Conservation (phyloP, 2,329 filamentous ascomycete species). For the Aspergillus ibericus region DNA sequence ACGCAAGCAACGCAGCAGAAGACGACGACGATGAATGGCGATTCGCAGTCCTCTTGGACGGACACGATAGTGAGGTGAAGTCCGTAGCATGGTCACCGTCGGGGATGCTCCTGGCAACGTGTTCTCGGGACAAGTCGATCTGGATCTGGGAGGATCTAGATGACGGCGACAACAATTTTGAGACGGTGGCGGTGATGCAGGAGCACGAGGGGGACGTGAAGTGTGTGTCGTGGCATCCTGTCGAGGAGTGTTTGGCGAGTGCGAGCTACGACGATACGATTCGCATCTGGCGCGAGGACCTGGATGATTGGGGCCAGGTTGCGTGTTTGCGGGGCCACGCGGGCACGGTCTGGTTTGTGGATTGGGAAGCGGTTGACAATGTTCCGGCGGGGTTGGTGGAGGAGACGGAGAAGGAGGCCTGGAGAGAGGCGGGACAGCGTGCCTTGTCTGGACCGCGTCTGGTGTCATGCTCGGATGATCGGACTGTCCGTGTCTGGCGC, state of each 20-base stretch:
- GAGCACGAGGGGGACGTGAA: constrained; percentile 97
- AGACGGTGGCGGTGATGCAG: constrained; percentile 90
- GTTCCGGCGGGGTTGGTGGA: not conserved
- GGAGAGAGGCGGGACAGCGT: constrained; percentile 28
- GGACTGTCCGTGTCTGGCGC: constrained; percentile 76
- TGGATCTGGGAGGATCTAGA: constrained; percentile 98
- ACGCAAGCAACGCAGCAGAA: constrained; percentile 49
- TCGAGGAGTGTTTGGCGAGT: constrained; percentile 76
- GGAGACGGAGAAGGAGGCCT: constrained; percentile 15
- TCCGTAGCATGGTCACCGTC: constrained; percentile 61
- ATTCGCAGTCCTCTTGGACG: constrained; percentile 87
- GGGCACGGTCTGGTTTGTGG: constrained; percentile 86
- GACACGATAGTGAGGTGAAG: constrained; percentile 95
- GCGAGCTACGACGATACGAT: constrained; percentile 95
- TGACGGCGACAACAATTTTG: constrained; percentile 88
- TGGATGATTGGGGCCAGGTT: constrained; percentile 92
- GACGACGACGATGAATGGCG: constrained; percentile 82
- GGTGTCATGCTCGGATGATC: constrained; percentile 82
- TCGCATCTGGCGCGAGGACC: constrained; percentile 83
- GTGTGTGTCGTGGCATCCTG: constrained; percentile 86
- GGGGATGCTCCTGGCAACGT: constrained; percentile 85
- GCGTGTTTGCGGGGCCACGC: constrained; percentile 75
- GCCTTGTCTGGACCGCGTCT: constrained; percentile 56
- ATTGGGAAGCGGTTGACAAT: constrained; percentile 56
- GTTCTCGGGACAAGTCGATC: constrained; percentile 86